Conservation (phyloP, 192 early-diverging fungal genomes). For the Podila clonocystis region DNA sequence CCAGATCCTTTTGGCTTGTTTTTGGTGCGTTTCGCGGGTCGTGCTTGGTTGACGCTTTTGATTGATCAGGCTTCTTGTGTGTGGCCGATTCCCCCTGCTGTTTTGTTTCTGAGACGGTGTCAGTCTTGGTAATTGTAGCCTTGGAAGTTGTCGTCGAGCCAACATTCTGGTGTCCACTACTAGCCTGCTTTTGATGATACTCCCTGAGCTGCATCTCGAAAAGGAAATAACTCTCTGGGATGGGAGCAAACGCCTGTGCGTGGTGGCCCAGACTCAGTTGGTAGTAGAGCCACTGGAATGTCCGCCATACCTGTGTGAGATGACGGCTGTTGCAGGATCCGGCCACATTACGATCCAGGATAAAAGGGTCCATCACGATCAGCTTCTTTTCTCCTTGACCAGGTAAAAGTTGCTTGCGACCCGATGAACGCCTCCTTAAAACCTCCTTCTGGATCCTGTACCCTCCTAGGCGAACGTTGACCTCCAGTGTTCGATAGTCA, state of each 20-base stretch:
- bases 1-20: neutral
- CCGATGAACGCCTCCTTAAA: neutral
- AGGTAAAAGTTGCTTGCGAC: neutral
- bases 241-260: constrained; percentile 13
- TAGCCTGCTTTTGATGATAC: neutral
- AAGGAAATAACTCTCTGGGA: neutral
- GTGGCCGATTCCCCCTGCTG: neutral
- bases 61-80: neutral
- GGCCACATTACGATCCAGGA: constrained; percentile 32
- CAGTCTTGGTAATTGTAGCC: too few relatives aligned
- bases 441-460: constrained; percentile 10
- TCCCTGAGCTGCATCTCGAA: neutral
- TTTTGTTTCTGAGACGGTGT: neutral
- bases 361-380: constrained; percentile 49
- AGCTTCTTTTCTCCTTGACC: constrained; percentile 32
- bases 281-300: constrained; percentile 32
- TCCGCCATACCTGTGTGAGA: constrained; percentile 22
- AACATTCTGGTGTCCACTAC: too few relatives aligned
- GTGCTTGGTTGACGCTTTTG: neutral
- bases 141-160: too few relatives aligned
- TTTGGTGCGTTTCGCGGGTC: too few relatives aligned
- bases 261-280: constrained; percentile 25
- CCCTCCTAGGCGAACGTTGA: constrained; percentile 39
- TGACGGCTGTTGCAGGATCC: constrained; percentile 18
- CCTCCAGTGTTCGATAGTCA: constrained; percentile 47